Percentiles rank a stretch among this genome's conserved stretches.
Evolutionary conservation across 305 asterid species (phyloP).

Genomic region (Solanum hybrid): DNA sequence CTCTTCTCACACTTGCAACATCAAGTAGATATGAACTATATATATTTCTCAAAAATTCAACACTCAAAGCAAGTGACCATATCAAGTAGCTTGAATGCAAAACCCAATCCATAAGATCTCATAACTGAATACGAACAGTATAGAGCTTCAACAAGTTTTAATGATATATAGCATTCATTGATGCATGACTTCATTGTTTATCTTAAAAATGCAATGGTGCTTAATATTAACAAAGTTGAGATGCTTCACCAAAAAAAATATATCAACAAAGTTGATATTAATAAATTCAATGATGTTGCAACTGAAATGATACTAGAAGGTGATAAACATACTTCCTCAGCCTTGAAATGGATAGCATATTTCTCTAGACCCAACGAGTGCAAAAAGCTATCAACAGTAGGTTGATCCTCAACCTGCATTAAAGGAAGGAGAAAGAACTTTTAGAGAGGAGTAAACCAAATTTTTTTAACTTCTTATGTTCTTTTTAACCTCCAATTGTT

Average conservation of each 20-base stretch:
- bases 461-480: not conserved
- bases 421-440: conserved; percentile 7
- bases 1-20: not conserved
- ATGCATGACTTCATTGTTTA: not conserved
- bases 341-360: conserved; percentile 65
- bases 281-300: not conserved
- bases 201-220: not conserved
- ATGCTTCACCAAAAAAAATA: not conserved
- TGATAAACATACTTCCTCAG: conserved; percentile 63
- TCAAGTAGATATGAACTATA: not conserved
- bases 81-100: not conserved
- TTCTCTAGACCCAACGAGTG: conserved; percentile 70
- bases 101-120: not conserved
- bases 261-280: not conserved
- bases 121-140: not conserved
- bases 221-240: not conserved
- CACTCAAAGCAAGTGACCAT: not conserved
- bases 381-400: conserved; percentile 72
- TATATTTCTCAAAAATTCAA: not conserved
- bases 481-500: not conserved
- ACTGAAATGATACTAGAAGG: not conserved
- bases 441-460: not conserved
- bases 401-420: conserved; percentile 59
- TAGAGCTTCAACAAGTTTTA: not conserved
- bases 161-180: not conserved